Percentiles rank a stretch among this genome's conserved stretches.
phyloP scores from a whole-genome alignment of 495 filamentous ascomycete genomes.

The Aspergillus saccharolyticus region DNA sequence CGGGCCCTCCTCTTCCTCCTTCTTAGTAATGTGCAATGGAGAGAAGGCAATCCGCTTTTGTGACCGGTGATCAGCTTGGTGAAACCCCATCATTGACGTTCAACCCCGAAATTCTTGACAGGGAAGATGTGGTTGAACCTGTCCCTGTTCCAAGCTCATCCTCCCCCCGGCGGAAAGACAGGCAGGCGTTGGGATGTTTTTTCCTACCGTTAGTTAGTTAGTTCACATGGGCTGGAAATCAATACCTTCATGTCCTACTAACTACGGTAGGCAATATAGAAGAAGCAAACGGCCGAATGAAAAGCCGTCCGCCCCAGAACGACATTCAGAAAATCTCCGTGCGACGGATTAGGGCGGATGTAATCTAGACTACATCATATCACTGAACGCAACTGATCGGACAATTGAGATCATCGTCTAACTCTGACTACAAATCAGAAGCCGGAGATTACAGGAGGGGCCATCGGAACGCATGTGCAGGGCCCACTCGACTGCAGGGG shows the following conservation, averaged over 20 bases:
- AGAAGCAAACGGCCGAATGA: not conserved
- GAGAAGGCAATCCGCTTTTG: not conserved
- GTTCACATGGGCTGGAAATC: not conserved
- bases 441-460: constrained; percentile 22
- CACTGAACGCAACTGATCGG: constrained; percentile 21
- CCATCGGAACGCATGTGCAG: constrained; percentile 22
- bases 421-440: constrained; percentile 25
- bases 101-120: not conserved
- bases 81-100: not conserved
- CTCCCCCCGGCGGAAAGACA: not conserved
- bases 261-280: no score
- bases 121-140: not conserved
- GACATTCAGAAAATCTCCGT: constrained; percentile 3
- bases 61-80: not conserved
- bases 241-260: no score
- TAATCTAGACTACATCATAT: constrained; percentile 11
- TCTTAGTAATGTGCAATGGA: not conserved
- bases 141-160: not conserved
- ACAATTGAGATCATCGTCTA: constrained; percentile 28
- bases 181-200: not conserved
- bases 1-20: not conserved
- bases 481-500: constrained; percentile 14
- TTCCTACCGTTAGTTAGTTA: no score
- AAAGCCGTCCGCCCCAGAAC: not conserved
- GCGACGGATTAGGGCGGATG: constrained; percentile 2